Evolutionary conservation across 2,329 filamentous ascomycete species (phyloP).

Genomic region (Aspergillus ochraceoroseus): DNA sequence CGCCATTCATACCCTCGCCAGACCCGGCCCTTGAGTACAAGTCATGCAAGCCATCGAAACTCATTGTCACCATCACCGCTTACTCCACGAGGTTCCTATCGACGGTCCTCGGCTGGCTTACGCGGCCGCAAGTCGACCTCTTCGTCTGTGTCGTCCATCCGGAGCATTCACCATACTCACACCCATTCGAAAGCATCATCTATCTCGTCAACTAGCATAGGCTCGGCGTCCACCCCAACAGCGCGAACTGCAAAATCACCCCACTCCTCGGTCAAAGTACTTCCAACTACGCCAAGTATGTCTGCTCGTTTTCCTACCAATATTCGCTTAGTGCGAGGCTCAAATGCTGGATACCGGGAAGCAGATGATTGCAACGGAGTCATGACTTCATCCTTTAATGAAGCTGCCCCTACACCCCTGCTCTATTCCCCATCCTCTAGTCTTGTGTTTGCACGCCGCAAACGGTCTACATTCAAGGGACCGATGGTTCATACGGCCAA

Average conservation of each 20-base stretch:
- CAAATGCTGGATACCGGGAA: slow-evolving; percentile 28
- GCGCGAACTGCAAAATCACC: slow-evolving; percentile 66
- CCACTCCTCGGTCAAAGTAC: slow-evolving; percentile 88
- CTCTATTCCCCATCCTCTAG: slow-evolving; percentile 41
- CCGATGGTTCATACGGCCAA: slow-evolving; percentile 42
- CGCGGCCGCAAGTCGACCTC: slow-evolving; percentile 93
- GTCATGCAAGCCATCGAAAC: slow-evolving; percentile 51
- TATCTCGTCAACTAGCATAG: slow-evolving; percentile 74
- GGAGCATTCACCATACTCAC: slow-evolving; percentile 83
- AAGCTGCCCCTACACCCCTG: slow-evolving; percentile 34
- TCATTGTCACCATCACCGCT: slow-evolving; percentile 82
- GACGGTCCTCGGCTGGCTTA: slow-evolving; percentile 75
- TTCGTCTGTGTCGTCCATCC: slow-evolving; percentile 86
- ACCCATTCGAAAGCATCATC: slow-evolving; percentile 92
- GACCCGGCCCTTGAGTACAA: slow-evolving; percentile 35
- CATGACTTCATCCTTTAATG: slow-evolving; percentile 37
- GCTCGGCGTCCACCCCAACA: slow-evolving; percentile 63
- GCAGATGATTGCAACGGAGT: slow-evolving; percentile 22
- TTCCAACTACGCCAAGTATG: slow-evolving; percentile 79
- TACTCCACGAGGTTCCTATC: slow-evolving; percentile 80
- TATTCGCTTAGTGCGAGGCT: slow-evolving; percentile 69
- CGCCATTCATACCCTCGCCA: slow-evolving; percentile 41
- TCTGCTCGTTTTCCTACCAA: slow-evolving; percentile 72
- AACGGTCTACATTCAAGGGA: slow-evolving; percentile 45
- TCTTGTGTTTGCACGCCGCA: slow-evolving; percentile 45